Evolutionary conservation across 306 rosid genomes (phyloP), one percentile per base, ranked within the genome.

Genomic region (Styphnolobium japonicum): DNA sequence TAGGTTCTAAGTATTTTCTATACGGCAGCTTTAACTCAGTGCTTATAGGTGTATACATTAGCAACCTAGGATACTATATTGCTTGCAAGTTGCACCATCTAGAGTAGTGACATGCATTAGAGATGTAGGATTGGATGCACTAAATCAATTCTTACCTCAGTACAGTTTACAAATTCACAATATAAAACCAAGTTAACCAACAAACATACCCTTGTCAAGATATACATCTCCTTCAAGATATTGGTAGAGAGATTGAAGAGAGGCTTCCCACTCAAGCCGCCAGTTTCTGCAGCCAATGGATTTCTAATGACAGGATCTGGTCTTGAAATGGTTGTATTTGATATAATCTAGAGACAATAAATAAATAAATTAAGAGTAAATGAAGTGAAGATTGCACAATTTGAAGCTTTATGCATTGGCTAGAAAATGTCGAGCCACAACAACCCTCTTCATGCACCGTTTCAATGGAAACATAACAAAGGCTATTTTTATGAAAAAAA

Each of bases 241-340:
- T 84, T 67, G 83, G 99, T 95, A 42, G 99, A 91, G 55, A 80
- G 84, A 81, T 80, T 45, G 51, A 93, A 87, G 65, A 95, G 97
- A 77, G 99, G 99, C 89, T 87, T 95, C 89, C 99, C 99, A 91
- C 99, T 95, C 81, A 95, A 83, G 49, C 99, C 99, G 51, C 99
- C 99, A 83, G 86, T 45, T 93, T 95, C 98, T 45, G 87, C 63
- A 82, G 96, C 89, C 80, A 86, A 15, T 61, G 90, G 90, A 84
- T 87, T 81, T 67, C 25, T 55, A 42, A 76, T 79, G 57, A 83
- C 89, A 14, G 89, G 23, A 39, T 87, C 97, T 56, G 97, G 99
- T 79, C 99, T 95, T 80, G 99, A 92, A 83, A 95, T 86, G 42
- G 98, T 95, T 43, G 98, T 92, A 76, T 95, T 92, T 74, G 99